Evolutionary conservation across 1,139 yeast species (phyloP).

Genomic region (Yamadazyma aaseri): DNA sequence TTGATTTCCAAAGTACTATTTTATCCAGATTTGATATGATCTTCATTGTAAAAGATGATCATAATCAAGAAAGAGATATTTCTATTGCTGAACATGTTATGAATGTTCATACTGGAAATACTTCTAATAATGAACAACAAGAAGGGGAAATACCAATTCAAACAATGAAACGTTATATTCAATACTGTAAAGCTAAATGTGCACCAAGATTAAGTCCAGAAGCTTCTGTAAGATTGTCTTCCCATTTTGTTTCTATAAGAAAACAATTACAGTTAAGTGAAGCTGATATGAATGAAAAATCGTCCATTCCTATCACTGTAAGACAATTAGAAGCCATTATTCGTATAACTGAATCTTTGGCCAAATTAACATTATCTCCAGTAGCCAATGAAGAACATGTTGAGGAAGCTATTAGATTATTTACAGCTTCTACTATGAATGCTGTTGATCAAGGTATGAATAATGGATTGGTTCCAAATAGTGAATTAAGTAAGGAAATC

Average conservation of each 20-base stretch:
- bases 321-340: conserved; percentile 97
- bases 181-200: conserved; percentile 83
- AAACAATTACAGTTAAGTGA: conserved; percentile 82
- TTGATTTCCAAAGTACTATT: conserved; percentile 95
- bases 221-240: conserved; percentile 89
- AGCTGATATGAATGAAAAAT: conserved; percentile 78
- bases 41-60: conserved; percentile 94
- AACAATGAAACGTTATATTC: conserved; percentile 87
- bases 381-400: conserved; percentile 88
- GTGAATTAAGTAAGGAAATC: conserved; percentile 65
- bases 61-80: conserved; percentile 79
- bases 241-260: conserved; percentile 91
- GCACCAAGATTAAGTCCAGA: conserved; percentile 91
- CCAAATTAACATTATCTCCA: conserved; percentile 80
- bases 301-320: conserved; percentile 94
- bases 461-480: conserved; percentile 43
- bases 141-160: conserved; percentile 91
- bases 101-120: conserved; percentile 85
- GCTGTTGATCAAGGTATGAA: conserved; percentile 86
- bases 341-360: conserved; percentile 92
- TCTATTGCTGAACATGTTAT: conserved; percentile 93
- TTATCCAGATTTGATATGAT: conserved; percentile 98
- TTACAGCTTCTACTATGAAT: conserved; percentile 96
- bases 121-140: conserved; percentile 44
- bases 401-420: conserved; percentile 90